phyloP scores from a whole-genome alignment of 352 stramenopile species.

The Thalassiosira livingstoniorum region DNA sequence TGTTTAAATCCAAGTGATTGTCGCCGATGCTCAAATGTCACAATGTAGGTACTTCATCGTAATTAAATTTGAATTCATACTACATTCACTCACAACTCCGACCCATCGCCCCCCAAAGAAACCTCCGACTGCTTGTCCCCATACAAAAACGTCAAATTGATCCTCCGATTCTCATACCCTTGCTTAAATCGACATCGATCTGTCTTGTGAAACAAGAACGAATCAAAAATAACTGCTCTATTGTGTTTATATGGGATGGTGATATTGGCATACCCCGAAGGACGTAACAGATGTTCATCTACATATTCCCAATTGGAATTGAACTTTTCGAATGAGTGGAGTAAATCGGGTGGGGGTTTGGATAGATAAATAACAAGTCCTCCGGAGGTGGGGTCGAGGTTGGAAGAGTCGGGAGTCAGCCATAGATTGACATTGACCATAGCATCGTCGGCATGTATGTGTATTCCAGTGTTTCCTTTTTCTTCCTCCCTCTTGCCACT shows the following conservation, averaged over 20 bases:
- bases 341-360: constrained; percentile 47
- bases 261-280: constrained; percentile 62
- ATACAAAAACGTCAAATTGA: constrained; percentile 80
- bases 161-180: constrained; percentile 72
- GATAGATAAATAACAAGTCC: constrained; percentile 74
- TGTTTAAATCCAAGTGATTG: no score
- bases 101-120: no score
- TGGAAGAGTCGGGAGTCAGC: constrained; percentile 83
- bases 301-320: constrained; percentile 63
- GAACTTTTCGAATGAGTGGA: constrained; percentile 52
- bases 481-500: no score
- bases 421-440: constrained; percentile 85
- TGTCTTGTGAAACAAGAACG: constrained; percentile 72
- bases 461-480: constrained; percentile 67
- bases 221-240: constrained; percentile 77
- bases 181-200: constrained; percentile 61
- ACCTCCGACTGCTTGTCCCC: constrained; percentile 31
- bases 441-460: constrained; percentile 79
- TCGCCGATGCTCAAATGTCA: no score
- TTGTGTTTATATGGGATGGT: constrained; percentile 70
- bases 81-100: no score
- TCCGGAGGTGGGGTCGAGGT: constrained; percentile 67
- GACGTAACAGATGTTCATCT: constrained; percentile 46
- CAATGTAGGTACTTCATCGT: no score
- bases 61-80: no score